Evolutionary conservation across 129 eudicot species (phyloP), one percentile per base, ranked within the genome.

Genomic region (Gnaphalium uliginosum): DNA sequence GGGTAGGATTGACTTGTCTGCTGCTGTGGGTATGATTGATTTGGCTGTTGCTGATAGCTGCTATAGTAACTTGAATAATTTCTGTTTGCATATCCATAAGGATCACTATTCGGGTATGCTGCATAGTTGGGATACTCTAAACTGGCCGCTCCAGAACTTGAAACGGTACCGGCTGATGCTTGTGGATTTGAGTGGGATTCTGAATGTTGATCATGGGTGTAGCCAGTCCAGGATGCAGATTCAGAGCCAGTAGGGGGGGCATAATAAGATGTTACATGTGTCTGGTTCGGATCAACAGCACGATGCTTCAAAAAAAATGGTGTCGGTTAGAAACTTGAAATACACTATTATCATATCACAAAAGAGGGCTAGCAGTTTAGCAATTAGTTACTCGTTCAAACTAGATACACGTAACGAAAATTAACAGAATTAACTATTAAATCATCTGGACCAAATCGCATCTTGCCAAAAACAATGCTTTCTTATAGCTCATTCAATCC

Each of bases 61-160:
- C 79, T 83, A 79, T 91, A 94, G 78, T 94, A 91, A 81, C 87
- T 79, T 66, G 96, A 77, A 83, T 91, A 85, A 69, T 83, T 87
- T 65, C 92, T 63, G 84, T 67, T 91, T 56, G 84, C 85, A 81
- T 91, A 89, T 56, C 92, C 89, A 81, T 94, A 89, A 10, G 92
- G 84, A 84, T 87, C 92, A n/a, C 81, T 79, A 79, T 73, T 89
- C 19, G 86, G 86, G 80, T 89, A 94, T 14, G 89, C 29, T 65
- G 90, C 77, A 79, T 90, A 85, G 81, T 86, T 85, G 57, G 81
- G 75, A 76, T 91, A 94, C 39, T 76, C 86, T 32, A 79, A 50
- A 80, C 54, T 85, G 69, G 88, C 64, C 9, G 86, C 73, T 77
- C 85, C 97, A 10, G 93, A 75, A 77, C 77, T 89, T 41, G 98